phyloP scores from a whole-genome alignment of 306 rosid genomes.

The Pachyrhizus erosus region DNA sequence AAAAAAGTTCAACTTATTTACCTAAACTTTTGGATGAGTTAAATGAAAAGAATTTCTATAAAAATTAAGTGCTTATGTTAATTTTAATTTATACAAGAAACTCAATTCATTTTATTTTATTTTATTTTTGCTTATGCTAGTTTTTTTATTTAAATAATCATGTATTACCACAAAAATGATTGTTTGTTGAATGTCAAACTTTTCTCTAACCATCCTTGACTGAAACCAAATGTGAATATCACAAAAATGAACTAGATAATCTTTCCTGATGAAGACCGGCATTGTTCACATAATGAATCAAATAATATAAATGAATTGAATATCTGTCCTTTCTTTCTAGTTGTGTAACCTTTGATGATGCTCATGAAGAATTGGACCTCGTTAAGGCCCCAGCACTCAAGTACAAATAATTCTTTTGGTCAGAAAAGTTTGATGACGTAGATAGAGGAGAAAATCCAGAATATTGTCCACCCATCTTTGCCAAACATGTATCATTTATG shows the following conservation, averaged over 20 bases:
- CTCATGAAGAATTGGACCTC: slow-evolving; percentile 40
- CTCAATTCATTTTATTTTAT: too few relatives aligned
- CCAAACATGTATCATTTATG: slow-evolving; percentile 51
- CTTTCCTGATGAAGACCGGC: slow-evolving; percentile 17
- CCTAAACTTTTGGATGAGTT: too few relatives aligned
- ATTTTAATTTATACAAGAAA: too few relatives aligned
- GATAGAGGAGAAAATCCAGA: slow-evolving; percentile 59
- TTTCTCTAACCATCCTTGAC: neutral
- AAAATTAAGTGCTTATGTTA: too few relatives aligned
- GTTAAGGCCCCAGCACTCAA: slow-evolving; percentile 47
- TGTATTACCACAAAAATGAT: neutral
- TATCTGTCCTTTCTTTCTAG: neutral
- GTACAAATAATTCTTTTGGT: slow-evolving; percentile 49
- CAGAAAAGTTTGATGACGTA: slow-evolving; percentile 43
- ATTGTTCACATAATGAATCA: slow-evolving; percentile 18
- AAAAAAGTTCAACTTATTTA: too few relatives aligned
- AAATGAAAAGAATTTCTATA: too few relatives aligned
- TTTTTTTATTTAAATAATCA: neutral
- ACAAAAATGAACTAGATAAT: too few relatives aligned
- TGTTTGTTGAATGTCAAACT: neutral
- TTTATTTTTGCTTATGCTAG: neutral
- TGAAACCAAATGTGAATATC: neutral
- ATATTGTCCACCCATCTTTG: slow-evolving; percentile 55
- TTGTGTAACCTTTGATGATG: slow-evolving; percentile 12
- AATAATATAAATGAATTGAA: slow-evolving; percentile 36